Conservation (phyloP, 2,329 filamentous ascomycete genomes). For the Dothistroma pini region DNA sequence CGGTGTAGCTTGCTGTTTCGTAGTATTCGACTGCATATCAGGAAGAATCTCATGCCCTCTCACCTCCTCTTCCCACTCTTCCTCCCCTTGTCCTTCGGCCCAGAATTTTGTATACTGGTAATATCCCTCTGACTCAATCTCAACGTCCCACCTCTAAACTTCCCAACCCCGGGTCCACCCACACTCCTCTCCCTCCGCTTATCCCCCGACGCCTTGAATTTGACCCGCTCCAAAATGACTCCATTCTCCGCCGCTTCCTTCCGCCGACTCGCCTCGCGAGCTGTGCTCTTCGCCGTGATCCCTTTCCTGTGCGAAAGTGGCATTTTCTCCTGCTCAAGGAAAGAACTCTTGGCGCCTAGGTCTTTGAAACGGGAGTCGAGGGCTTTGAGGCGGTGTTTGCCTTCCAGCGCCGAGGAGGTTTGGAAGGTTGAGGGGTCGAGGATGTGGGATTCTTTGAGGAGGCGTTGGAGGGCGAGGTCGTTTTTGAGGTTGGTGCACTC, state of each 20-base stretch:
- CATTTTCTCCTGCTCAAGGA: constrained; percentile 80
- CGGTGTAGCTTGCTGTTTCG: background rate
- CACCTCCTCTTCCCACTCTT: constrained; percentile 5
- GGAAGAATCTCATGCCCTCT: background rate
- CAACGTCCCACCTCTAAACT: constrained; percentile 73
- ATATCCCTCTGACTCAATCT: constrained; percentile 76
- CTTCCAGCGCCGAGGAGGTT: constrained; percentile 48
- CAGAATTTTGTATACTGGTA: constrained; percentile 58
- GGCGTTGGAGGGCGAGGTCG: constrained; percentile 84
- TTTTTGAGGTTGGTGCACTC: constrained; percentile 73
- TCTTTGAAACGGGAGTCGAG: constrained; percentile 79
- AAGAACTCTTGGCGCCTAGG: constrained; percentile 71
- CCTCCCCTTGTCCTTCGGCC: background rate
- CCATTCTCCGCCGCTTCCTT: constrained; percentile 85
- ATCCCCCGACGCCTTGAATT: constrained; percentile 41
- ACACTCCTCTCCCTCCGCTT: constrained; percentile 57
- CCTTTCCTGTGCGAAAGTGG: constrained; percentile 82
- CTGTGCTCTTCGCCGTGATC: constrained; percentile 65
- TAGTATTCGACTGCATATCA: background rate
- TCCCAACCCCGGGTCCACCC: constrained; percentile 75
- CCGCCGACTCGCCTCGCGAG: constrained; percentile 67
- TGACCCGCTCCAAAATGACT: constrained; percentile 70
- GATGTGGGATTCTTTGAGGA: constrained; percentile 88
- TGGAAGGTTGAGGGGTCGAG: constrained; percentile 59
- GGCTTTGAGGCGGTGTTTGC: constrained; percentile 74